Evolutionary conservation across 2,329 filamentous ascomycete genomes (phyloP), one percentile per base, ranked within the genome.

Genomic region (Capronia epimyces): DNA sequence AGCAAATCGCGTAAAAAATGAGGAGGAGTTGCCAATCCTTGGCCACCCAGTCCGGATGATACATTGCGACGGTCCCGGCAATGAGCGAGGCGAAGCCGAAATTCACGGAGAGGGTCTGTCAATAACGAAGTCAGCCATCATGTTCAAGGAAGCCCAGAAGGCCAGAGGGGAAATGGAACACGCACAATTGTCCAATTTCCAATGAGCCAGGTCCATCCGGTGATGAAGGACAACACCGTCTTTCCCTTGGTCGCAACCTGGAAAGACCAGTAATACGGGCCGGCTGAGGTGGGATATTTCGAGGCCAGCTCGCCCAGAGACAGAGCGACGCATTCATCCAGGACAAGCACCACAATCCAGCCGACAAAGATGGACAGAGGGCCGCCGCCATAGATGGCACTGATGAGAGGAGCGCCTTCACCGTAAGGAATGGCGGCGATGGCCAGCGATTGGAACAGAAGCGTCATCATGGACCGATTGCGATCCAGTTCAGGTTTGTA

Each of bases 1-100:
- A 60, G 16, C 82, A 86, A 56, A 88, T 75, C 43, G 71, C 83
- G 60, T 86, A 77, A 69, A 89, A 88, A 56, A 87, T 81, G 18
- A 89, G 71, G 51, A 86, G 81, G 15, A 86, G 72, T 65, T 89
- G 84, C 74, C 84, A 89, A 22, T 72, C 64, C 37, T 73, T 75
- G 40, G 77, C 68, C 0, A 63, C 68, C 63, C 75, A 80, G 50
- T 75, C 71, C 0, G 77, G 75, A 46, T 78, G 73, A 58, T 76
- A 82, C 58, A 82, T 74, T 2, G 74, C 71, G 3, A 79, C 64
- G 0, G 72, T 73, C 0, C 74, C 77, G 2, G 74, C 73, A 27
- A 81, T 67, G 41, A 82, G 61, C 1, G 73, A 77, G 1, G 78
- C 77, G 51, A 80, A 78, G 18, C 75, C 75, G 53, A 79, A 79